phyloP scores from a whole-genome alignment of 345 rosid genomes.

The Salix dunnii region DNA sequence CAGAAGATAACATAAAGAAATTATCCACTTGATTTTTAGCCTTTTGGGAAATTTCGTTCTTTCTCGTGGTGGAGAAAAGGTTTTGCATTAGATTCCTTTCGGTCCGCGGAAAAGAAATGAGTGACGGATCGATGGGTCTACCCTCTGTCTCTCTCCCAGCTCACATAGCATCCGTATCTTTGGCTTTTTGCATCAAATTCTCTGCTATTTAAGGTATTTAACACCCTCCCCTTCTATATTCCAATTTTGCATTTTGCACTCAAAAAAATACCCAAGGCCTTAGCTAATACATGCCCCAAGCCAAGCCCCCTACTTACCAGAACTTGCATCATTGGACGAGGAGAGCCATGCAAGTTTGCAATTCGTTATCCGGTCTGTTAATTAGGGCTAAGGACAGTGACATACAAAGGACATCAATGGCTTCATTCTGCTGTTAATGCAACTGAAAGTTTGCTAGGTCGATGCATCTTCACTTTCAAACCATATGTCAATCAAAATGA shows the following conservation, averaged over 20 bases:
- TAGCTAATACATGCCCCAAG: background rate
- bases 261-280: background rate
- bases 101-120: constrained; percentile 15
- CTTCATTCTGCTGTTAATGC: background rate
- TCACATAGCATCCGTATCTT: background rate
- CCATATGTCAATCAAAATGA: background rate
- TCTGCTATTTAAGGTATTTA: no score
- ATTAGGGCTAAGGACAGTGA: background rate
- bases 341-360: no score
- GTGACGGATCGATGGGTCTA: no score
- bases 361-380: background rate
- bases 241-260: background rate
- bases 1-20: constrained; percentile 18
- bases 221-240: background rate
- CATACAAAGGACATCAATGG: background rate
- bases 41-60: background rate
- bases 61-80: constrained; percentile 31
- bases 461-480: background rate
- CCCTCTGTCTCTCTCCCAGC: no score
- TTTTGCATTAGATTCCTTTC: constrained; percentile 15
- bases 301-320: background rate
- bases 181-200: background rate
- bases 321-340: background rate
- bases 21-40: constrained; percentile 9
- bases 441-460: background rate